phyloP scores from a whole-genome alignment of 805 yeast genomes.

The Pichia nakasei region DNA sequence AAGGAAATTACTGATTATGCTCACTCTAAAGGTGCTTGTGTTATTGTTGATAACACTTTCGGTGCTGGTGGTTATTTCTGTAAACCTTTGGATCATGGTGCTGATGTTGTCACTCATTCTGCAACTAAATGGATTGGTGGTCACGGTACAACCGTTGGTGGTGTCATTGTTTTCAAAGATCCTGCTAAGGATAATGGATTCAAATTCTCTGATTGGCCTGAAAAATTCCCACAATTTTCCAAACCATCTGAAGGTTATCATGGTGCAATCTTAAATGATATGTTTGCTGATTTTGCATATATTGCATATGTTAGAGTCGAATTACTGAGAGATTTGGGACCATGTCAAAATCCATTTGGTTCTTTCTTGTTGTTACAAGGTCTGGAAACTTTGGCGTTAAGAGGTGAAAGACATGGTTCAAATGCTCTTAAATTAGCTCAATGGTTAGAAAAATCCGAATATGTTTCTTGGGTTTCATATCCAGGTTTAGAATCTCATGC shows the following conservation, averaged over 20 bases:
- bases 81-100: slow-evolving; percentile 82
- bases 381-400: slow-evolving; percentile 83
- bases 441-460: slow-evolving; percentile 54
- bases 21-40: slow-evolving; percentile 79
- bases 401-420: slow-evolving; percentile 86
- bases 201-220: slow-evolving; percentile 81
- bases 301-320: slow-evolving; percentile 76
- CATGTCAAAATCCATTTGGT: slow-evolving; percentile 80
- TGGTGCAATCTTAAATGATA: slow-evolving; percentile 74
- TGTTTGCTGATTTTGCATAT: slow-evolving; percentile 72
- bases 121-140: slow-evolving; percentile 99
- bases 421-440: slow-evolving; percentile 77
- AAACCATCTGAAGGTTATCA: slow-evolving; percentile 92
- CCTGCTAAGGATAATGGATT: slow-evolving; percentile 74
- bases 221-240: slow-evolving; percentile 85
- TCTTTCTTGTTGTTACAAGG: slow-evolving; percentile 85
- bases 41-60: slow-evolving; percentile 91
- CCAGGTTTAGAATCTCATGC: slow-evolving; percentile 79
- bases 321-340: slow-evolving; percentile 86
- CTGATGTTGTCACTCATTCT: slow-evolving; percentile 85
- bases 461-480: slow-evolving; percentile 86
- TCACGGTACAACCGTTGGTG: slow-evolving; percentile 92
- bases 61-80: slow-evolving; percentile 93
- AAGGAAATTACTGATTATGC: slow-evolving; percentile 67
- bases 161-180: slow-evolving; percentile 53